These are phyloP conservation scores for Vanilla planifolia DNA, from an alignment of 106 monocot genomes.

Conservation along the genomic window DNA sequence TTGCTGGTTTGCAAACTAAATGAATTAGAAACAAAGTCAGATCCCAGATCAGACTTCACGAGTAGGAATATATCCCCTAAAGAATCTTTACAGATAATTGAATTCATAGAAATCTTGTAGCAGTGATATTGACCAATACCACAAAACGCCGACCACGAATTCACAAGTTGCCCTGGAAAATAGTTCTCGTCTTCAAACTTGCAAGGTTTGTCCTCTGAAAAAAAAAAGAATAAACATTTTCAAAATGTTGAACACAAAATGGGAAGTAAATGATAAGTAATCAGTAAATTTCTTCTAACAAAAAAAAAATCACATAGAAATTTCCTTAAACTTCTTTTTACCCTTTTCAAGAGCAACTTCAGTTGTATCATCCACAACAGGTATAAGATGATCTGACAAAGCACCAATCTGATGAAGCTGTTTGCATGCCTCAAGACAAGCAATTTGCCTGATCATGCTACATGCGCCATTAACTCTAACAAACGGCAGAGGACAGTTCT, in stretches of 20 bases:
- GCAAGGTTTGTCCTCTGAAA: slow-evolving; percentile 16
- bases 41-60: slow-evolving; percentile 46
- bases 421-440: slow-evolving; percentile 56
- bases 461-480: slow-evolving; percentile 23
- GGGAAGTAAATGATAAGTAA: too few relatives aligned
- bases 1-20: slow-evolving; percentile 28
- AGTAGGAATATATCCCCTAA: slow-evolving; percentile 38
- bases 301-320: not conserved
- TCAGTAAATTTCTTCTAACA: not conserved
- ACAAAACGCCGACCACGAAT: slow-evolving; percentile 49
- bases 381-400: slow-evolving; percentile 48
- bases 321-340: slow-evolving; percentile 10
- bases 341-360: slow-evolving; percentile 27
- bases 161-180: slow-evolving; percentile 41
- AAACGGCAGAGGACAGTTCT: slow-evolving; percentile 31
- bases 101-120: slow-evolving; percentile 40
- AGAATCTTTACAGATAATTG: slow-evolving; percentile 3
- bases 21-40: slow-evolving; percentile 26
- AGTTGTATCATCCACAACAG: slow-evolving; percentile 16
- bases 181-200: slow-evolving; percentile 30
- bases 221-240: not conserved
- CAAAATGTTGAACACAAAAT: not conserved
- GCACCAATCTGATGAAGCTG: slow-evolving; percentile 48
- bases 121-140: slow-evolving; percentile 37
- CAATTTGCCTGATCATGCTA: slow-evolving; percentile 27